Percentiles rank a stretch among this genome's conserved stretches.
These are phyloP conservation scores for Limonium bicolor DNA, from an alignment of 148 eudicot genomes.

Conservation along the genomic window DNA sequence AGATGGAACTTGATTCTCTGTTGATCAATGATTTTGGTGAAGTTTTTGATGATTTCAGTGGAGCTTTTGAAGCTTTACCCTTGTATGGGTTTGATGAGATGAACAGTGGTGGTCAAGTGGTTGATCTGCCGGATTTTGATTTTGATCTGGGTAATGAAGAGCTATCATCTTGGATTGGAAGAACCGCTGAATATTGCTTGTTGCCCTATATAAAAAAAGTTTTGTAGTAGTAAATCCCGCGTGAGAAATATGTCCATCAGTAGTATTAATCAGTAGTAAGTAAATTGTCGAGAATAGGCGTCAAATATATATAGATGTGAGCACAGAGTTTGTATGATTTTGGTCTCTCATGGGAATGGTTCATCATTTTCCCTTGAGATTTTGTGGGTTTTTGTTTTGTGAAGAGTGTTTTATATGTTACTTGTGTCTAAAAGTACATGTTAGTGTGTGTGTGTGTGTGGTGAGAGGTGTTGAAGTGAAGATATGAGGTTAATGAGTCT, in stretches of 20 bases:
- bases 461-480: neutral
- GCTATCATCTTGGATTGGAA: constrained; percentile 34
- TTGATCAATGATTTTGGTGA: constrained; percentile 20
- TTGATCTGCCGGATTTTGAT: constrained; percentile 53
- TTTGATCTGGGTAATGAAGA: constrained; percentile 49
- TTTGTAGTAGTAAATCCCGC: too few species aligned
- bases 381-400: too few species aligned
- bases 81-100: constrained; percentile 18
- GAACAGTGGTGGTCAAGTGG: constrained; percentile 4
- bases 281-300: too few species aligned
- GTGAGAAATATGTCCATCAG: too few species aligned
- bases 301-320: too few species aligned
- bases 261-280: too few species aligned
- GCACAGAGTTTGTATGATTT: too few species aligned
- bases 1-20: constrained; percentile 26
- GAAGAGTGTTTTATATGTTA: too few species aligned
- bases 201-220: constrained; percentile 41
- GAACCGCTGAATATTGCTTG: constrained; percentile 58
- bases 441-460: neutral
- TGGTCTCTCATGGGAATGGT: too few species aligned
- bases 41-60: constrained; percentile 20
- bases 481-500: too few species aligned
- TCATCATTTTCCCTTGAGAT: too few species aligned
- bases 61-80: constrained; percentile 21
- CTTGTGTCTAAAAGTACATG: too few species aligned